Evolutionary conservation across 306 rosid species (phyloP), one percentile per base, ranked within the genome.

Genomic region (Acmispon strigosus): DNA sequence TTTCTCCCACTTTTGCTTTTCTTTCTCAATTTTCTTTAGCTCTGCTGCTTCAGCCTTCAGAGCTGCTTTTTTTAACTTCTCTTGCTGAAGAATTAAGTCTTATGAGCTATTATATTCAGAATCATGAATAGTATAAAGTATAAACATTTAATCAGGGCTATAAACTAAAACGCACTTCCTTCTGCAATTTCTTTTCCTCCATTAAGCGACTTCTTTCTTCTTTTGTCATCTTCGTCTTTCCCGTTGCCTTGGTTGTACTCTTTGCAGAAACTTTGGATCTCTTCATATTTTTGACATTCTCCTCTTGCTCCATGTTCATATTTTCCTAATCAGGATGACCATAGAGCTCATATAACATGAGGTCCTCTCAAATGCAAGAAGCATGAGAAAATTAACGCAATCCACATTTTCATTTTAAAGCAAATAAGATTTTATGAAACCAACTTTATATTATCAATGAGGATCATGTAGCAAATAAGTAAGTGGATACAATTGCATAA

Each of bases 11-110:
- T 80, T 90, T 69, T 84, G 86, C 88, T 61, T 86, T 84, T 93
- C 98, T 80, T 87, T 93, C 82, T 90, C 86, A 24, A 83, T 13
- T 73, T 83, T 93, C 76, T 83, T 93, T 85, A 84, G 60, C 56
- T 88, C 91, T 52, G 92, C 94, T 24, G 86, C 90, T 83, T 93
- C 97, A 70, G 89, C 92, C 87, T 93, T 93, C 63, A 87, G 83
- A 61, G 92, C 94, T 69, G 78, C 96, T 74, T 82, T 88, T 60
- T 75, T 83, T 81, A 88, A 75, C 86, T 87, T 93, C 72, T 90
- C 96, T 87, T 89, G 89, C 98, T 93, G 85, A 50, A 53, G 57
- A 67, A 72, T 16, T n/a, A 41, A 53, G 49, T 72, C 59, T 19
- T 42, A 70, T 67, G 37, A 83, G 77, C 73, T 53, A 36, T 44